Base-by-base conservation (phyloP, 208 protist genomes). In the Plasmodiophora brassicae region DNA sequence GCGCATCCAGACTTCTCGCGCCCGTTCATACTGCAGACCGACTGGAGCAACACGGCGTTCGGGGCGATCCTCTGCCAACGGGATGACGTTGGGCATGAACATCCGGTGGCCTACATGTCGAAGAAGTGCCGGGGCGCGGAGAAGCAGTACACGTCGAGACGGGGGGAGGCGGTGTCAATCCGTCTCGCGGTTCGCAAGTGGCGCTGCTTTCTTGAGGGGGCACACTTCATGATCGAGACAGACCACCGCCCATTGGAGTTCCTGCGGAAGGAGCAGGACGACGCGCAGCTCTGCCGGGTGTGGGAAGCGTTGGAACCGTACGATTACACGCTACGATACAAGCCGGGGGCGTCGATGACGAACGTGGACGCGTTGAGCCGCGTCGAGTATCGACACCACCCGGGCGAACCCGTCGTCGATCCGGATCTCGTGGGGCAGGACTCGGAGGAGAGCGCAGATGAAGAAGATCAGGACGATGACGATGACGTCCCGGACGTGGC, bases 191-290 rank as follows among this genome's bases (percentile, higher is more conserved):
- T 5, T 78, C 32, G 14, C n/a, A 32, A n/a, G 20, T 78, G 65
- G 65, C 5, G 65, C 10, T 38, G 41, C n/a, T 78, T 44, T 32
- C 65, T 78, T 5, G 65, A 32, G 41, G 65, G 65, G 10, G 65
- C n/a, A 8, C 65, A 78, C n/a, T 78, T 78, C n/a, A 5, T 78
- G 14, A 78, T 78, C n/a, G 65, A 78, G n/a, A 5, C 65, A 38
- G 65, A 78, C n/a, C 65, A 78, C 65, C 5, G n/a, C 5, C 65
- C 65, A 32, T 32, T 78, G 41, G 65, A 78, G n/a, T 78, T 78
- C n/a, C 65, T 78, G n/a, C 65, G n/a, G 5, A 78, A 78, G n/a
- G 65, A 78, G 41, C 32, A 5, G 32, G 65, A 78, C 65, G 65
- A 78, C 41, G 65, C 65, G 14, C 65, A 78, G 41, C n/a, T 14